Conservation (phyloP, 1,284 basidiomycete genomes). For the Leccinum fallax region DNA sequence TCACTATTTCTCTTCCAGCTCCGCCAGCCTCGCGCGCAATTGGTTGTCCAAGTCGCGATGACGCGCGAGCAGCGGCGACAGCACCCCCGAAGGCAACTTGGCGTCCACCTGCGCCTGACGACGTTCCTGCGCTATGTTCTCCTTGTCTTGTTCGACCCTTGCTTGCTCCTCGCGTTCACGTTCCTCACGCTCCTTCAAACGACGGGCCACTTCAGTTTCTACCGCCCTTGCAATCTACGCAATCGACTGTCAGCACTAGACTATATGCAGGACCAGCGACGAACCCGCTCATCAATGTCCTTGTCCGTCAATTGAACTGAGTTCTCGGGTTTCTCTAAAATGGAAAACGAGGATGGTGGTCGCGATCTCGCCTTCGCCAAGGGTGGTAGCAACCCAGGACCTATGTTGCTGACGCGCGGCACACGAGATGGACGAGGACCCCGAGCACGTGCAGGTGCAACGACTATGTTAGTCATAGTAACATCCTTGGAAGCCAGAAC, state of each 20-base stretch:
- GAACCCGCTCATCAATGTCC: conserved; percentile 70
- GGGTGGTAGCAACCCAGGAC: conserved; percentile 25
- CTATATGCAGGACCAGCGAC: conserved; percentile 21
- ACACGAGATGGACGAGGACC: conserved; percentile 39
- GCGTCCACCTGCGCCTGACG: conserved; percentile 18
- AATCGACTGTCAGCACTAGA: not conserved
- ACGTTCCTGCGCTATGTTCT: conserved; percentile 26
- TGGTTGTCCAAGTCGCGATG: conserved; percentile 69
- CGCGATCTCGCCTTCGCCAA: conserved; percentile 25
- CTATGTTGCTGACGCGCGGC: conserved; percentile 35
- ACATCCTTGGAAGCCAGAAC: conserved; percentile 18
- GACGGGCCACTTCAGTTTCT: conserved; percentile 68
- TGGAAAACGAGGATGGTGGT: conserved; percentile 15
- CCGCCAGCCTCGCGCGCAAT: conserved; percentile 59
- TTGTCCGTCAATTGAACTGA: conserved; percentile 55
- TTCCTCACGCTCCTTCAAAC: conserved; percentile 61
- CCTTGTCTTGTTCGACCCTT: conserved; percentile 43
- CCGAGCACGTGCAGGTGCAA: conserved; percentile 32
- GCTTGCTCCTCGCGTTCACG: conserved; percentile 41
- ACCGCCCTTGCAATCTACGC: conserved; percentile 68
- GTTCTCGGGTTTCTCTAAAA: conserved; percentile 25
- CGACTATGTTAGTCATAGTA: conserved; percentile 11
- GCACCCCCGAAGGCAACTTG: conserved; percentile 54
- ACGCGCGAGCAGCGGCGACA: conserved; percentile 60
- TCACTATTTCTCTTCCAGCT: conserved; percentile 72